phyloP scores from a whole-genome alignment of 768 basidiomycete species.

The Tricholoma hemisulphureum region DNA sequence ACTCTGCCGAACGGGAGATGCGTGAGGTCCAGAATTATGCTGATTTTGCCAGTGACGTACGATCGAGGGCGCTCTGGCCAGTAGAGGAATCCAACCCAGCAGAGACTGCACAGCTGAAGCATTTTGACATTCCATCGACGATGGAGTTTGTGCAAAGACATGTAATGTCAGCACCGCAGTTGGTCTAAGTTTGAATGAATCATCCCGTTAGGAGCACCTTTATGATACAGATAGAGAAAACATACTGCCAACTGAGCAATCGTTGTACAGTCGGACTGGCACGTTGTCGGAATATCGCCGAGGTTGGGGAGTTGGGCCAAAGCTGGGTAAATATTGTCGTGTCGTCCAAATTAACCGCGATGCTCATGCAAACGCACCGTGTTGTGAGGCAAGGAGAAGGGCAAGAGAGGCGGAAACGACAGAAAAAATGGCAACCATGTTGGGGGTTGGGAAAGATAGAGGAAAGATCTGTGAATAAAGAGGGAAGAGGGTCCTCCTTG shows the following conservation, averaged over 20 bases:
- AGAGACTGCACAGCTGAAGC: slow-evolving; percentile 9
- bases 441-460: neutral
- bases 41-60: slow-evolving; percentile 1
- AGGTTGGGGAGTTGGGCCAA: slow-evolving; percentile 4
- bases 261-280: neutral
- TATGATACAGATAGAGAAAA: neutral
- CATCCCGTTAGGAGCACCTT: neutral
- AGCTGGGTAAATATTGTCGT: neutral
- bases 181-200: neutral
- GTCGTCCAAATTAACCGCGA: neutral
- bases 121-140: neutral
- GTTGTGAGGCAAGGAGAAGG: neutral
- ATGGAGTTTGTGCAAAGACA: slow-evolving; percentile 9
- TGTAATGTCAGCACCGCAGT: neutral
- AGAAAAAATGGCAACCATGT: slow-evolving; percentile 9
- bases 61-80: slow-evolving; percentile 7
- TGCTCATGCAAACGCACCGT: neutral
- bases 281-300: neutral
- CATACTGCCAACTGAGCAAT: neutral
- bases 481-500: too few species aligned
- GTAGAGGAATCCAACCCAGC: slow-evolving; percentile 4
- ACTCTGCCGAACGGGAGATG: neutral
- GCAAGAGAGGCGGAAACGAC: neutral
- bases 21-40: neutral
- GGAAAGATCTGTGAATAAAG: too few species aligned